Percentiles rank a stretch among this genome's conserved stretches.
These are phyloP conservation scores for Suillus subluteus DNA, from an alignment of 768 basidiomycete species.

Conservation along the genomic window DNA sequence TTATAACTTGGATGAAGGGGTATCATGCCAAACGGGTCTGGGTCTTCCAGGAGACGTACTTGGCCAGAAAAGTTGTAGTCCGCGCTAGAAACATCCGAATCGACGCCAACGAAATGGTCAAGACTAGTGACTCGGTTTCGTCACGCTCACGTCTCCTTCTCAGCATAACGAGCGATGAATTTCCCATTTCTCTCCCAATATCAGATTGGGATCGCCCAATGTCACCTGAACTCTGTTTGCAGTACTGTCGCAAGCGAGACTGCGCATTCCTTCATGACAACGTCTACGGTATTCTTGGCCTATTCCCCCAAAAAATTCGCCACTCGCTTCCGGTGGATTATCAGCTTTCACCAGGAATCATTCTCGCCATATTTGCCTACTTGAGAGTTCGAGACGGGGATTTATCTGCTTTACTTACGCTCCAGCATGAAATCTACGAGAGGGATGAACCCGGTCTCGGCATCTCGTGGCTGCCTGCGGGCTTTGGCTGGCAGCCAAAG, in stretches of 20 bases:
- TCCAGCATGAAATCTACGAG: not conserved
- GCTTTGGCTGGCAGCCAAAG: not conserved
- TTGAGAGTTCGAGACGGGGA: not conserved
- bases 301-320: not conserved
- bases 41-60: slow-evolving; percentile 4
- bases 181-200: not conserved
- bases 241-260: slow-evolving; percentile 7
- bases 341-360: slow-evolving; percentile 1
- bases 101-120: not conserved
- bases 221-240: slow-evolving; percentile 4
- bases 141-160: not conserved
- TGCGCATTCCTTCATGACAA: slow-evolving; percentile 1
- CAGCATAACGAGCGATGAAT: not conserved
- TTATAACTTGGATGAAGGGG: slow-evolving; percentile 4
- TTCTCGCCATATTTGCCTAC: slow-evolving; percentile 3
- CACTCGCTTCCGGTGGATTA: not conserved
- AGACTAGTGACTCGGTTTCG: not conserved
- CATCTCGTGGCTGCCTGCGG: not conserved
- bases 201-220: slow-evolving; percentile 3
- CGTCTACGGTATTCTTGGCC: not conserved
- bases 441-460: not conserved
- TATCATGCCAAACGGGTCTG: slow-evolving; percentile 3
- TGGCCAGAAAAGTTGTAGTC: not conserved
- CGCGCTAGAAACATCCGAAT: slow-evolving; percentile 1
- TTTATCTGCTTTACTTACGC: slow-evolving; percentile 2